Evolutionary conservation across 768 basidiomycete species (phyloP).

Genomic region (Kwoniella sp.): DNA sequence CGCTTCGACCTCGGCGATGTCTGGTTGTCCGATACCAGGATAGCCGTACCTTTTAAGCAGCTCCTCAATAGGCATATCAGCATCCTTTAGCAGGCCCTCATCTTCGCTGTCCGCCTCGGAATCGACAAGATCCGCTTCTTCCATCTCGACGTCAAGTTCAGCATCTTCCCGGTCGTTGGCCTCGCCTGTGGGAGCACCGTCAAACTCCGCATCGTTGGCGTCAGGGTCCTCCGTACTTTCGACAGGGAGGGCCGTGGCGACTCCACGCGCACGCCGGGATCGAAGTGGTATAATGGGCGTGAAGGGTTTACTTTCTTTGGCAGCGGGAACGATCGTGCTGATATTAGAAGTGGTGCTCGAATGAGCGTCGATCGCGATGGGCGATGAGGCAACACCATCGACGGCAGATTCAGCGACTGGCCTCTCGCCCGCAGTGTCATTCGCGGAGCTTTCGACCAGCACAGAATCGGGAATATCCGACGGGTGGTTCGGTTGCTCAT

Average conservation of each 20-base stretch:
- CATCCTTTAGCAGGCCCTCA: conserved; percentile 51
- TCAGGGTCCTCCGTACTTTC: conserved; percentile 30
- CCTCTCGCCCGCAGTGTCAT: too few relatives aligned
- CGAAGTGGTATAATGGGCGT: too few relatives aligned
- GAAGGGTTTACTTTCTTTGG: too few relatives aligned
- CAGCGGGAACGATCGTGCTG: too few relatives aligned
- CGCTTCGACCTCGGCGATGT: not conserved
- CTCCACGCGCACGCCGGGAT: conserved; percentile 24
- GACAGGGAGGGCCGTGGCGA: conserved; percentile 9
- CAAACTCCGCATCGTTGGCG: conserved; percentile 44
- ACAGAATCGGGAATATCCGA: too few relatives aligned
- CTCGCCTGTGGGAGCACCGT: conserved; percentile 27
- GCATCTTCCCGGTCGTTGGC: conserved; percentile 50
- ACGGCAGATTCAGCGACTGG: too few relatives aligned
- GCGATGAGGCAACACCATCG: too few relatives aligned
- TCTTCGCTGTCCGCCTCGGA: conserved; percentile 48
- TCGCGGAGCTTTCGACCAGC: too few relatives aligned
- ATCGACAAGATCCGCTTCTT: conserved; percentile 49
- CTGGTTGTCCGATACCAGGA: conserved; percentile 1
- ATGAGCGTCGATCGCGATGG: too few relatives aligned
- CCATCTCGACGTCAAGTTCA: conserved; percentile 52
- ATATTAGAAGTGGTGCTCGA: too few relatives aligned
- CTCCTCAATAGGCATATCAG: conserved; percentile 53
- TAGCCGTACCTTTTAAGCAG: conserved; percentile 51
- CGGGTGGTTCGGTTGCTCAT: too few relatives aligned